These are phyloP conservation scores for Talaromyces ruber DNA, from an alignment of 495 filamentous ascomycete species.

Conservation along the genomic window DNA sequence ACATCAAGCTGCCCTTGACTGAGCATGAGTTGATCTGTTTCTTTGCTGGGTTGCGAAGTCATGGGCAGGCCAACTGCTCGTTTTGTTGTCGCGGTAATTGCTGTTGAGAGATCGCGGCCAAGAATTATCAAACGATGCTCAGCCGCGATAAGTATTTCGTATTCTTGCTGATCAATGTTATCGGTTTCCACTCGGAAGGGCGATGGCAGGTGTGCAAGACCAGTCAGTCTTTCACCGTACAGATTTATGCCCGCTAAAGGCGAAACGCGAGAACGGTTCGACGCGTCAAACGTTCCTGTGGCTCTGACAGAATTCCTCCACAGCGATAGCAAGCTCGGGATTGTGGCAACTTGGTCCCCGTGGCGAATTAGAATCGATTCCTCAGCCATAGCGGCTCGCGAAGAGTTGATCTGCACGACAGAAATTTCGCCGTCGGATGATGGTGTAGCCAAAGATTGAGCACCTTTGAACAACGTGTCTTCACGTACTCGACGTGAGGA, in stretches of 20 bases:
- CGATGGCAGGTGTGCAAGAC: conserved; percentile 45
- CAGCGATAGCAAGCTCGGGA: conserved; percentile 56
- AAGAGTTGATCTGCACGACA: conserved; percentile 39
- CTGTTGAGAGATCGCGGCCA: conserved; percentile 20
- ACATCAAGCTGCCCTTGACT: conserved; percentile 40
- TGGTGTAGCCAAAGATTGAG: conserved; percentile 17
- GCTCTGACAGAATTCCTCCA: conserved; percentile 58
- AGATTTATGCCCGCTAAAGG: conserved; percentile 43
- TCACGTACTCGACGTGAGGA: conserved; percentile 58
- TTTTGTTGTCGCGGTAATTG: background rate
- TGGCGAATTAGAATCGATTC: conserved; percentile 63
- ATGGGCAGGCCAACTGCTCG: background rate
- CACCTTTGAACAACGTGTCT: conserved; percentile 44
- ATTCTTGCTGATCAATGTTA: conserved; percentile 33
- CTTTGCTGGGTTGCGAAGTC: conserved; percentile 15
- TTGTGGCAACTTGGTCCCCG: conserved; percentile 50
- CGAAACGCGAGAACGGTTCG: conserved; percentile 35
- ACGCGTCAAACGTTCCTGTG: conserved; percentile 46
- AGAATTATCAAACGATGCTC: conserved; percentile 57
- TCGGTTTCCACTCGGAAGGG: conserved; percentile 16
- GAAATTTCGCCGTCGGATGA: conserved; percentile 56
- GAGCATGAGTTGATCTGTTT: conserved; percentile 36
- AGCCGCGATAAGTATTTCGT: conserved; percentile 54
- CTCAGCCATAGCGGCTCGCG: conserved; percentile 42
- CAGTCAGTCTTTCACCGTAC: conserved; percentile 57